Evolutionary conservation across 116 monocot species (phyloP).

Genomic region (Zostera marina): DNA sequence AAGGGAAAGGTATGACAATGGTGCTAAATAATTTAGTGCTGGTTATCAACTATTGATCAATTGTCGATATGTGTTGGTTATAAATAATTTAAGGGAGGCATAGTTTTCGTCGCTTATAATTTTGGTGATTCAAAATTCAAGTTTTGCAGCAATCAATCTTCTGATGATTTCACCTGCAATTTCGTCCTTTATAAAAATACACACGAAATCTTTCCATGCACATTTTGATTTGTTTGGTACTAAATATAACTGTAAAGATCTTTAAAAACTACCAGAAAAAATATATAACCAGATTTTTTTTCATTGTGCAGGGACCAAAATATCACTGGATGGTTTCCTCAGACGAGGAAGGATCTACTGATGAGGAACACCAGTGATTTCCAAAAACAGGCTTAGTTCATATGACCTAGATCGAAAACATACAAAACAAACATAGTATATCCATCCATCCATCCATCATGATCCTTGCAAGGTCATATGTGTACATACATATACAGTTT

Average conservation of each 20-base stretch:
- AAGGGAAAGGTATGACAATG: slow-evolving; percentile 60
- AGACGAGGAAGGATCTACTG: slow-evolving; percentile 2
- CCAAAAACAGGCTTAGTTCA: background rate
- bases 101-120: no score
- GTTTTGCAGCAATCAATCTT: background rate
- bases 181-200: background rate
- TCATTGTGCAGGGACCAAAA: slow-evolving; percentile 11
- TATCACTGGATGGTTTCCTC: slow-evolving; percentile 18
- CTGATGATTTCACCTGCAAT: background rate
- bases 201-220: no score
- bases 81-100: no score
- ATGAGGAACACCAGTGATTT: background rate
- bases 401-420: slow-evolving; percentile 1
- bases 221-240: no score
- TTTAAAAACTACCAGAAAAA: background rate
- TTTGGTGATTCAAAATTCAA: background rate
- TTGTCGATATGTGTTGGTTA: no score
- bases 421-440: background rate
- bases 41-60: background rate
- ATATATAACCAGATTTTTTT: background rate
- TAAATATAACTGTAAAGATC: no score
- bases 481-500: no score
- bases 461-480: no score
- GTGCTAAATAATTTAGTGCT: no score
- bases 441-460: no score